These are phyloP conservation scores for Quercus dentata DNA, from an alignment of 306 rosid genomes.

Conservation along the genomic window DNA sequence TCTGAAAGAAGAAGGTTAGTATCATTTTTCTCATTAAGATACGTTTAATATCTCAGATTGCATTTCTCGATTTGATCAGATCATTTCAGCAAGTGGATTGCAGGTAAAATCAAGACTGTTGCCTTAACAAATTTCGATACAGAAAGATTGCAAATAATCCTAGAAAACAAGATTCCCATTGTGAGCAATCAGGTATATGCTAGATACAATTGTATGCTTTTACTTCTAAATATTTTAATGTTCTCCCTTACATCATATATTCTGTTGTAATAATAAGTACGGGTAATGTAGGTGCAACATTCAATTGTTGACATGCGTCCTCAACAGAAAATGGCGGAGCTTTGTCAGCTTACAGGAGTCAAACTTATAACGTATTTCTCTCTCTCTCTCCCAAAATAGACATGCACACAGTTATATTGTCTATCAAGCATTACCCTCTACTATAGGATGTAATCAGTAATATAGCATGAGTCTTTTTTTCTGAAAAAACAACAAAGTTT, in stretches of 20 bases:
- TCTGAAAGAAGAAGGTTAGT: constrained; percentile 80
- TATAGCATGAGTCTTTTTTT: not conserved
- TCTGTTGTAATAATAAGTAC: constrained; percentile 3
- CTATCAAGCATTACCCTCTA: not conserved
- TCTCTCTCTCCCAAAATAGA: not conserved
- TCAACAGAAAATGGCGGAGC: constrained; percentile 88
- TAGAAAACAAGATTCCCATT: constrained; percentile 87
- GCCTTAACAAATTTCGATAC: constrained; percentile 93
- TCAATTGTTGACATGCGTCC: constrained; percentile 94
- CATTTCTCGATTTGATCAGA: constrained; percentile 33
- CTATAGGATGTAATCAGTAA: not conserved
- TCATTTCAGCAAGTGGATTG: constrained; percentile 29
- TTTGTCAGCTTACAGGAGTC: constrained; percentile 89
- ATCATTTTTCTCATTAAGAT: constrained; percentile 4
- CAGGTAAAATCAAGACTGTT: constrained; percentile 90
- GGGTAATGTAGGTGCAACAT: constrained; percentile 72
- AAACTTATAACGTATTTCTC: constrained; percentile 83
- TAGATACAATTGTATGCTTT: not conserved
- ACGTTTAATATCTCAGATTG: not conserved
- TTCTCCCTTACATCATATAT: not conserved
- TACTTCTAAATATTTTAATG: not conserved
- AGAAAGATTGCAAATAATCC: constrained; percentile 78
- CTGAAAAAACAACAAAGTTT: not conserved
- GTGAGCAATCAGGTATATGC: constrained; percentile 89
- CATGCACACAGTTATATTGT: not conserved